Conservation (phyloP, 805 yeast species). For the Candida saitoana region DNA sequence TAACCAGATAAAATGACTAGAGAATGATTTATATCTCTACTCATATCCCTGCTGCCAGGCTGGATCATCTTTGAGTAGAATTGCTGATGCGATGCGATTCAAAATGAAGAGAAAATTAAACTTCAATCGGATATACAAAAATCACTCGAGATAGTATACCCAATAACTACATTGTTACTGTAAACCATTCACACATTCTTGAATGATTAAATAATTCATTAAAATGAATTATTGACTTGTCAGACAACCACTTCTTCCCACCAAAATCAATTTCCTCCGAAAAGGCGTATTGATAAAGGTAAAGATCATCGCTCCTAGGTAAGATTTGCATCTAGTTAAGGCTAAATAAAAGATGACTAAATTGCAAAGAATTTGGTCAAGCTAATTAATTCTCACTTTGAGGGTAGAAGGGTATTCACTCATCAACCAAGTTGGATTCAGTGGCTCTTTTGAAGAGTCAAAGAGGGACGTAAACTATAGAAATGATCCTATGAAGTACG, state of each 20-base stretch:
- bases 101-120: no score
- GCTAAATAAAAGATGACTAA: conserved; percentile 73
- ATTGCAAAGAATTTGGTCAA: conserved; percentile 79
- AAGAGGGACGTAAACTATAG: conserved; percentile 54
- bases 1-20: no score
- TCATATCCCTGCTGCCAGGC: no score
- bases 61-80: no score
- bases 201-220: no score
- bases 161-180: no score
- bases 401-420: conserved; percentile 43
- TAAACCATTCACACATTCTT: no score
- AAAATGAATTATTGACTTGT: conserved; percentile 78
- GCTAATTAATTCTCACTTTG: conserved; percentile 35
- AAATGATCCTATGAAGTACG: conserved; percentile 56
- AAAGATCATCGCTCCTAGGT: conserved; percentile 98
- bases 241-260: conserved; percentile 99
- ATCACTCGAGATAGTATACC: no score
- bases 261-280: conserved; percentile 83
- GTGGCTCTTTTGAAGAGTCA: conserved; percentile 52
- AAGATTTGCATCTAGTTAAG: conserved; percentile 17
- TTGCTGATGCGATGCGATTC: no score
- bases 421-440: conserved; percentile 52
- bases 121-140: no score
- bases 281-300: conserved; percentile 81
- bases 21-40: no score